Percentiles rank a stretch among this genome's conserved stretches.
Conservation (phyloP, 169 alveolate species). For the Amoebophrya sp. region DNA sequence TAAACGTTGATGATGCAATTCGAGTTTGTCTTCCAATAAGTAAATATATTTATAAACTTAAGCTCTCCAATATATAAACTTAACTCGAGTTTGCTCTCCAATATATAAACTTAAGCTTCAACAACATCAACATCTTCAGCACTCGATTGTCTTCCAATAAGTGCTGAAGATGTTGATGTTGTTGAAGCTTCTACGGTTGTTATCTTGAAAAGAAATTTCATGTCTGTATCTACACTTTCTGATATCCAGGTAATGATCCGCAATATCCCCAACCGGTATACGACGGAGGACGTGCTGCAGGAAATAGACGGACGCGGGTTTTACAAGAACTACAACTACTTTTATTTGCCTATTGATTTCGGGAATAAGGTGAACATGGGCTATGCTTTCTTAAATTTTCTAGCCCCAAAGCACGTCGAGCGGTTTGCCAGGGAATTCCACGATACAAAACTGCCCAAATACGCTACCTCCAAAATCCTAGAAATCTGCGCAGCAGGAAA, state of each 20-base stretch:
- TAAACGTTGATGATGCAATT: too few relatives aligned
- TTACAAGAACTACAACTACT: constrained; percentile 61
- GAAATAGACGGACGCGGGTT: constrained; percentile 53
- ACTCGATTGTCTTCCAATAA: too few relatives aligned
- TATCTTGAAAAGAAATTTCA: too few relatives aligned
- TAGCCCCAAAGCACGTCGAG: constrained; percentile 46
- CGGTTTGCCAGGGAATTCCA: constrained; percentile 50
- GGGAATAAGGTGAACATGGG: constrained; percentile 69
- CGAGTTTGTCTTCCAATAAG: too few relatives aligned
- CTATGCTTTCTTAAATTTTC: constrained; percentile 72
- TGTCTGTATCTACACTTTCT: too few relatives aligned
- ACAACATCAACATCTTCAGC: too few relatives aligned
- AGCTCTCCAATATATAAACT: too few relatives aligned
- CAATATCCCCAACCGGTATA: constrained; percentile 63
- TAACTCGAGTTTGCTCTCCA: too few relatives aligned
- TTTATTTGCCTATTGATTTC: constrained; percentile 62
- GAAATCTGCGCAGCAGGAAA: constrained; percentile 45
- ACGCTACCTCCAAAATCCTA: constrained; percentile 54
- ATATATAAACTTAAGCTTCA: too few relatives aligned
- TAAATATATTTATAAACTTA: too few relatives aligned
- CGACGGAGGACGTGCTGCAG: constrained; percentile 51
- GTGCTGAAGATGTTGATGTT: too few relatives aligned
- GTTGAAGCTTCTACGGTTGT: too few relatives aligned
- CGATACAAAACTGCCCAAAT: constrained; percentile 57
- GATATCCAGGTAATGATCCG: constrained; percentile 62